Evolutionary conservation across 1,284 basidiomycete genomes (phyloP).

Genomic region (Tylopilus sp.): DNA sequence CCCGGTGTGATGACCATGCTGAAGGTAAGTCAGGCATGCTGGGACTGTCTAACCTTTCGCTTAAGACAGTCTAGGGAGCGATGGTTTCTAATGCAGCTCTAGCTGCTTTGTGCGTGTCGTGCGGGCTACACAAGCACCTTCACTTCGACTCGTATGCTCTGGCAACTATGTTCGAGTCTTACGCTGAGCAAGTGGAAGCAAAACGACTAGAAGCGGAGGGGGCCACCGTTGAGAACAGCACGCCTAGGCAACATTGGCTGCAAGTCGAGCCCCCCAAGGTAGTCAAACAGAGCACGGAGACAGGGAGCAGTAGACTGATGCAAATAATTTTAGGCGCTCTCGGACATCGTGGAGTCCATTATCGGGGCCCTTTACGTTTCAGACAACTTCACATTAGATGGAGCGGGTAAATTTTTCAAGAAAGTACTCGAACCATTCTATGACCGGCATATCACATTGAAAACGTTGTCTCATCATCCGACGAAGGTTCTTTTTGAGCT

Average conservation of each 20-base stretch:
- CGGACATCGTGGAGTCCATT: conserved; percentile 72
- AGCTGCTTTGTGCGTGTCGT: conserved; percentile 65
- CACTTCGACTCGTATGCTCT: conserved; percentile 53
- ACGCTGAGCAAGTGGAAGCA: conserved; percentile 46
- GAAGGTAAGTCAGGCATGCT: conserved; percentile 46
- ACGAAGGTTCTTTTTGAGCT: conserved; percentile 68
- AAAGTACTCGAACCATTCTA: conserved; percentile 68
- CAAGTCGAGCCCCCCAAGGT: conserved; percentile 74
- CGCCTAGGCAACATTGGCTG: conserved; percentile 69
- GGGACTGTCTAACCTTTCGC: conserved; percentile 3
- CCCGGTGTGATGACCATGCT: conserved; percentile 70
- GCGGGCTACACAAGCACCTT: conserved; percentile 59
- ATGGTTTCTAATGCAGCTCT: conserved; percentile 77
- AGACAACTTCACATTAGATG: conserved; percentile 59
- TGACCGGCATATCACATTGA: conserved; percentile 62
- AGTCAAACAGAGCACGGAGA: conserved; percentile 3
- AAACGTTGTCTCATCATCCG: conserved; percentile 67
- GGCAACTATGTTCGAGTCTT: conserved; percentile 47
- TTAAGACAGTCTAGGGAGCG: conserved; percentile 47
- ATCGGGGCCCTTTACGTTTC: conserved; percentile 71
- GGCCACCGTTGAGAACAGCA: conserved; percentile 41
- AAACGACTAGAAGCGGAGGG: conserved; percentile 51
- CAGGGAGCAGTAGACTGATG: conserved; percentile 12
- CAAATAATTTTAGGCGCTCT: conserved; percentile 47
- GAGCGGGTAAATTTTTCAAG: conserved; percentile 60